Evolutionary conservation across 345 rosid genomes (phyloP), one percentile per base, ranked within the genome.

Genomic region (Acer negundo): DNA sequence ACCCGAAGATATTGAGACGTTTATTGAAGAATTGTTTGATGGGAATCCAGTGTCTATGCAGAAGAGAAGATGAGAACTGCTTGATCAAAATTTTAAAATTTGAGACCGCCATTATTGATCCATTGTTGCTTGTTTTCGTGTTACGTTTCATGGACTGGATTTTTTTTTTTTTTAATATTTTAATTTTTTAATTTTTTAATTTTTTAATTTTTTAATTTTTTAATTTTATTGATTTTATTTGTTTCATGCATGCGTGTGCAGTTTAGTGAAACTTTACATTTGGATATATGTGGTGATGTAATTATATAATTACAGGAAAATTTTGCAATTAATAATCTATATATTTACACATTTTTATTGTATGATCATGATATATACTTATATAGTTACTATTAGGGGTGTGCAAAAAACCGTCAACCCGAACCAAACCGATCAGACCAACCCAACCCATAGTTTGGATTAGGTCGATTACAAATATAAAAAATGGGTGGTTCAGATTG

Each of bases 1-100:
- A 79, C 88, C 98, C 1, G 98, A 95, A 42, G 98, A 95, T 80
- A 87, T 95, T 8, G 94, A 92, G 85, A 69, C 82, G 53, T 81
- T 78, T 59, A 80, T 93, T 53, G 98, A 95, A 23, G 94, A 93
- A 58, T 86, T 95, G 82, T 93, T 95, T 72, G 98, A 90, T 59
- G 98, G 98, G 20, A 91, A 92, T 59, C 75, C 89, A 0, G 55
- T 81, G 40, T 86, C 93, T 7, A 86, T 91, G 91, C 83, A 75
- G 16, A 77, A 91, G 71, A 87, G 77, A 72, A 84, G 72, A 87
- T 75, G 74, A 86, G 79, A 80, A 77, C 65, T 35, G 38, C 38
- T 16, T 80, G 65, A 84, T 44, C 2, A 10, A 31, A 42, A 42
- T 0, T 0, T 31, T 35, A 35, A 42, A 42, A 1, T 42, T 42